Conservation (phyloP, 305 asterid genomes). For the Andrographis paniculata region DNA sequence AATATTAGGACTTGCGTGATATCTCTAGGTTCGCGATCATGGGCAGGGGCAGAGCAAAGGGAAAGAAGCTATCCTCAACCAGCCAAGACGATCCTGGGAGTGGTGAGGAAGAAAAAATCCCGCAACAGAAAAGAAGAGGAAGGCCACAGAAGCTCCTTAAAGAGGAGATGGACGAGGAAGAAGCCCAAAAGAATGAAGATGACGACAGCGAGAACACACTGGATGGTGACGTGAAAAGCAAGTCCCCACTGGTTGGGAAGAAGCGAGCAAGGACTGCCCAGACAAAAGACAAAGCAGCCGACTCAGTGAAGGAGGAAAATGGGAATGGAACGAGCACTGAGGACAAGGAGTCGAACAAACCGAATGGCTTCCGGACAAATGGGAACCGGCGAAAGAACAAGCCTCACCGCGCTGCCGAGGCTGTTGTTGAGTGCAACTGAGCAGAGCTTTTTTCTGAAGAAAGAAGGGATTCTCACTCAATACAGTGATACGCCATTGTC, state of each 20-base stretch:
- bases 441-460: not conserved
- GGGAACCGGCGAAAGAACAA: constrained; percentile 1
- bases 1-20: constrained; percentile 10
- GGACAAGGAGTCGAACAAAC: not conserved
- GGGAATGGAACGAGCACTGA: not conserved
- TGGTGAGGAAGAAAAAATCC: constrained; percentile 37
- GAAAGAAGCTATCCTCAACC: constrained; percentile 29
- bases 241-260: constrained; percentile 23
- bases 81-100: constrained; percentile 33
- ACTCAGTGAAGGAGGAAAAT: not conserved
- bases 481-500: not conserved
- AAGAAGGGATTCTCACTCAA: too few relatives aligned
- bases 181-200: constrained; percentile 25
- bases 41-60: constrained; percentile 41
- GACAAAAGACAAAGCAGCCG: not conserved
- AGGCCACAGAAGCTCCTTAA: constrained; percentile 37
- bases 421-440: constrained; percentile 1
- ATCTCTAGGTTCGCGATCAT: constrained; percentile 18
- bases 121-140: constrained; percentile 41
- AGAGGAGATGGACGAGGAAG: constrained; percentile 34
- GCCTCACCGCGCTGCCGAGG: constrained; percentile 2
- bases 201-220: constrained; percentile 27
- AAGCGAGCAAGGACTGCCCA: not conserved
- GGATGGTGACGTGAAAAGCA: constrained; percentile 23
- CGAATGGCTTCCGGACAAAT: not conserved